phyloP scores from a whole-genome alignment of 2,329 filamentous ascomycete species.

The Aureobasidium subglaciale region DNA sequence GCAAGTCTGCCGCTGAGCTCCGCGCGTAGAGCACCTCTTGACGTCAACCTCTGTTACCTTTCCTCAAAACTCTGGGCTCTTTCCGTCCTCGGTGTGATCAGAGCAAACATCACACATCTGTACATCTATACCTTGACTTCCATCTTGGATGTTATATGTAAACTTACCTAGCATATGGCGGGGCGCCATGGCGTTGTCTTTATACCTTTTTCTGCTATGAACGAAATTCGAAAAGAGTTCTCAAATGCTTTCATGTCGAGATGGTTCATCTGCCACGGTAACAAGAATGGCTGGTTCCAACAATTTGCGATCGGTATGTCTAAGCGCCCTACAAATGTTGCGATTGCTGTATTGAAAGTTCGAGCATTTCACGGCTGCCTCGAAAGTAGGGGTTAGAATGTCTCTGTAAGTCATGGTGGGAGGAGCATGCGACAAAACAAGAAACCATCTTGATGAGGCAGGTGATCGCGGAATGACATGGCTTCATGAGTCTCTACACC shows the following conservation, averaged over 20 bases:
- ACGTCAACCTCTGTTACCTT: not conserved
- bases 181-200: constrained; percentile 10
- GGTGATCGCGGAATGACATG: no score
- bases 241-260: not conserved
- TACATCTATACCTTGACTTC: constrained; percentile 5
- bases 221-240: not conserved
- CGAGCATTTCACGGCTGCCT: no score
- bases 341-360: no score
- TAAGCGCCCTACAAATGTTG: no score
- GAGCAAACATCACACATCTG: not conserved
- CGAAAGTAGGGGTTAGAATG: no score
- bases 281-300: no score
- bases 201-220: not conserved
- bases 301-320: no score
- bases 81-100: not conserved
- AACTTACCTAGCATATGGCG: constrained; percentile 8
- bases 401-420: no score
- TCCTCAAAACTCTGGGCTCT: not conserved
- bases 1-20: not conserved
- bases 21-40: not conserved
- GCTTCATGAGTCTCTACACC: no score
- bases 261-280: no score
- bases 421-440: no score
- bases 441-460: no score
- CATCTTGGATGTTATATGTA: constrained; percentile 9